These are phyloP conservation scores for Globisporangium recalcitrans DNA, from an alignment of 352 stramenopile genomes.

Conservation along the genomic window DNA sequence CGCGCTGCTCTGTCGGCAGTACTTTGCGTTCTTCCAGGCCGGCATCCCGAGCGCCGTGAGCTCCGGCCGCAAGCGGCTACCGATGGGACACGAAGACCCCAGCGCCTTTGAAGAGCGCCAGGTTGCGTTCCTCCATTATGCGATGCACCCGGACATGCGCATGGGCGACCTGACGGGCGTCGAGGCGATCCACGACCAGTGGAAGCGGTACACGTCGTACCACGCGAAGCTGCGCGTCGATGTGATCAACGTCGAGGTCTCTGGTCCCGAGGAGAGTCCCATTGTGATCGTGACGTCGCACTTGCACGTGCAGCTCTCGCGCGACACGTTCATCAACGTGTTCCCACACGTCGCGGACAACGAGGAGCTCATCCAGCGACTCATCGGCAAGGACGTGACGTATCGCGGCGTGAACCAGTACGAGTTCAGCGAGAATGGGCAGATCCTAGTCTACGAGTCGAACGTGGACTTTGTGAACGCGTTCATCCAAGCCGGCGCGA, in stretches of 20 bases:
- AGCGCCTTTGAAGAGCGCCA: conserved; percentile 24
- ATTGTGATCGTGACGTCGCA: conserved; percentile 39
- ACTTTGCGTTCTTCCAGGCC: conserved; percentile 44
- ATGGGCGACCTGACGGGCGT: conserved; percentile 22
- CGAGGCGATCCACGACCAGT: conserved; percentile 33
- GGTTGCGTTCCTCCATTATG: conserved; percentile 25
- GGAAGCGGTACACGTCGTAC: conserved; percentile 39
- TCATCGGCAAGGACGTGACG: conserved; percentile 41
- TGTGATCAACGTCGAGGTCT: conserved; percentile 37
- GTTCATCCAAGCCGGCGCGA: conserved; percentile 32
- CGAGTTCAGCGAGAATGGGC: conserved; percentile 37
- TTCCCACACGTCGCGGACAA: conserved; percentile 59
- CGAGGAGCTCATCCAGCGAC: conserved; percentile 33
- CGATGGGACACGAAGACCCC: conserved; percentile 8
- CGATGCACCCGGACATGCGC: conserved; percentile 37
- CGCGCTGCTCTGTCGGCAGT: conserved; percentile 34
- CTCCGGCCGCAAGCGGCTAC: conserved; percentile 30
- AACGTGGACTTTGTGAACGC: conserved; percentile 56
- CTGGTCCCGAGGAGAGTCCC: conserved; percentile 32
- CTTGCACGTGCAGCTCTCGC: conserved; percentile 46
- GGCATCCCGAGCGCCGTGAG: conserved; percentile 26
- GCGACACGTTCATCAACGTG: conserved; percentile 42
- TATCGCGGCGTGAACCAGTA: conserved; percentile 51
- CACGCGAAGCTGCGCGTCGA: conserved; percentile 27
- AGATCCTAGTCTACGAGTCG: conserved; percentile 49